Evolutionary conservation across 371 early-diverging fungal species (phyloP).

Genomic region (Apophysomyces elegans): DNA sequence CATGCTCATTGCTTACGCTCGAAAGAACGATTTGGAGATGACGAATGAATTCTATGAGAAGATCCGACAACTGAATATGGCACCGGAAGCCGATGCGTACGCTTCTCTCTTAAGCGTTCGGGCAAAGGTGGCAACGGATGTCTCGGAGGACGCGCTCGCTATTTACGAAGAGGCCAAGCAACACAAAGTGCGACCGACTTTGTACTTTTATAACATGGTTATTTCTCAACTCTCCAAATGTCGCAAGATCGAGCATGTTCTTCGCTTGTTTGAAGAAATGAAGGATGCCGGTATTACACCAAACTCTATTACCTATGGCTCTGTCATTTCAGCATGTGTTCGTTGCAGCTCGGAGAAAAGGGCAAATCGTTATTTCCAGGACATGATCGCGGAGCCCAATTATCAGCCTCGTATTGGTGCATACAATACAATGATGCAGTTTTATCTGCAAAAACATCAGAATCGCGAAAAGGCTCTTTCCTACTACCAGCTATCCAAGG

Average conservation of each 20-base stretch:
- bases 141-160: conserved; percentile 55
- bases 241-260: conserved; percentile 55
- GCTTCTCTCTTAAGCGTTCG: conserved; percentile 52
- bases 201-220: conserved; percentile 67
- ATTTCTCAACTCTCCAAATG: conserved; percentile 64
- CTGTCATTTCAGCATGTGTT: conserved; percentile 64
- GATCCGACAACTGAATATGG: conserved; percentile 32
- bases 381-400: conserved; percentile 51
- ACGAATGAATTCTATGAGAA: conserved; percentile 56
- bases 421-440: conserved; percentile 68
- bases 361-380: conserved; percentile 54
- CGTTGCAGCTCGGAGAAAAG: conserved; percentile 55
- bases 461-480: conserved; percentile 59
- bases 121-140: conserved; percentile 55
- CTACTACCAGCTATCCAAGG: conserved; percentile 50
- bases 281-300: conserved; percentile 48
- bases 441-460: conserved; percentile 59
- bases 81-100: conserved; percentile 56
- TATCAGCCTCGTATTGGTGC: conserved; percentile 63
- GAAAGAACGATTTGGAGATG: conserved; percentile 36
- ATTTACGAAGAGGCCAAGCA: conserved; percentile 62
- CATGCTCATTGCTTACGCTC: conserved; percentile 62
- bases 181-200: conserved; percentile 57
- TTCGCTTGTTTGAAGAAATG: conserved; percentile 63
- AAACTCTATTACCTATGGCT: conserved; percentile 64